Conservation (phyloP, 768 basidiomycete species). For the Leucocoprinus birnbaumii region DNA sequence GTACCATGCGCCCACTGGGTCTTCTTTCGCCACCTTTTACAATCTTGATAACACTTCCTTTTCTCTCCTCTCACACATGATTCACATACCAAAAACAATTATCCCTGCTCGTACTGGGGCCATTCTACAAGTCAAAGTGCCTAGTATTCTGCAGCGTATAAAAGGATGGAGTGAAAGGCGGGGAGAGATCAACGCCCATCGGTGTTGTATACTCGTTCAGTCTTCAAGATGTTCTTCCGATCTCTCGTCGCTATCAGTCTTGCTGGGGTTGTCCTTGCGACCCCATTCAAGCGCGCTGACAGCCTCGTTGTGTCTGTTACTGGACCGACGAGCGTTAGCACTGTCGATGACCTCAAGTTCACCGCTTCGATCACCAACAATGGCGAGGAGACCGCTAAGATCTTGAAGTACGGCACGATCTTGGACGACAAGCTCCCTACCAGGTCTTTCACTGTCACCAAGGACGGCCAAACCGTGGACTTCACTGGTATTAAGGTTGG, state of each 20-base stretch:
- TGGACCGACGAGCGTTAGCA: slow-evolving; percentile 26
- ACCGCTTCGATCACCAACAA: slow-evolving; percentile 39
- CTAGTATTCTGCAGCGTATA: slow-evolving; percentile 4
- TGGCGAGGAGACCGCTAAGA: slow-evolving; percentile 34
- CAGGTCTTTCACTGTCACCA: slow-evolving; percentile 39
- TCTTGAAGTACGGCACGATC: slow-evolving; percentile 46
- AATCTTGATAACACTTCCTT: background rate
- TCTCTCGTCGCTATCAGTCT: slow-evolving; percentile 26
- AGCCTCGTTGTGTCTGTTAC: slow-evolving; percentile 28
- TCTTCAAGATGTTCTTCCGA: slow-evolving; percentile 24
- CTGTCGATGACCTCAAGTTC: slow-evolving; percentile 37
- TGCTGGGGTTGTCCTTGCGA: slow-evolving; percentile 25
- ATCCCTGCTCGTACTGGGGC: no score
- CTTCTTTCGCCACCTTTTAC: background rate
- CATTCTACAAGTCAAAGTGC: no score
- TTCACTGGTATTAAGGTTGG: slow-evolving; percentile 44
- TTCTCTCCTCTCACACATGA: background rate
- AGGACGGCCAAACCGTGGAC: slow-evolving; percentile 31
- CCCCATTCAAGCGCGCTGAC: slow-evolving; percentile 28
- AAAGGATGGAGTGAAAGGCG: background rate
- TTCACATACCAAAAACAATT: background rate
- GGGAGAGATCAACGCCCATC: background rate
- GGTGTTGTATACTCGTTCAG: background rate
- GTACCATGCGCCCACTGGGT: background rate
- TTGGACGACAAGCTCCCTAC: slow-evolving; percentile 40